Evolutionary conservation across 2,329 filamentous ascomycete species (phyloP), one percentile per base, ranked within the genome.

Genomic region (Diaporthe eres): DNA sequence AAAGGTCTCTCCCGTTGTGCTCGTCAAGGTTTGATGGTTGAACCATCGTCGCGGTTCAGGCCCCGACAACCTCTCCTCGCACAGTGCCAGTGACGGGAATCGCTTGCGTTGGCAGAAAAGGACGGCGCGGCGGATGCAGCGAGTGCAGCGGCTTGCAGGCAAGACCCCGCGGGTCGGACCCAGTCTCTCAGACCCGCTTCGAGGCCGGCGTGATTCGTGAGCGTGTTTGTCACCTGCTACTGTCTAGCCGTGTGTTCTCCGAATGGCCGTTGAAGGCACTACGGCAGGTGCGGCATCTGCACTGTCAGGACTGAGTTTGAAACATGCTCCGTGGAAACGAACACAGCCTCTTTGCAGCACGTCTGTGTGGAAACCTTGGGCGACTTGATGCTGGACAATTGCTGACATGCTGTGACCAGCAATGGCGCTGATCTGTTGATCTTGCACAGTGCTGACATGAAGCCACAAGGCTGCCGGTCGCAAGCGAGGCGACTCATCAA

Each of bases 121-220:
- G 74, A 75, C 53, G 37, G 44, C 44, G 51, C 51, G 12, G 51
- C 51, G 51, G 25, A 63, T 71, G 63, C 47, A 39, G 65, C 65
- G 65, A 68, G 65, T 28, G 47, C 65, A 70, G 65, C 65, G 49
- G 65, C 65, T 70, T 55, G 65, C 65, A 70, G 49, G 49, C 65
- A 71, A 67, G 55, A 58, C 60, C 44, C 75, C 51, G 37, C 25
- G 31, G 53, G 47, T 42, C 57, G 47, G 71, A 74, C 75, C 73
- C 63, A 71, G 57, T 28, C 39, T 49, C 63, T 28, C 37, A 34
- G 74, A 55, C 71, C 63, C 75, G 65, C 51, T 55, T 58, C 61
- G 37, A 51, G 60, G 71, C 67, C 65, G 42, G 65, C 58, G 65
- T 71, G 67, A 75, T 53, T 71, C 67, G 73, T 53, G 73, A 55